Evolutionary conservation across 176 grass and related monocot species (phyloP).

Genomic region (Triticum dicoccoides): DNA sequence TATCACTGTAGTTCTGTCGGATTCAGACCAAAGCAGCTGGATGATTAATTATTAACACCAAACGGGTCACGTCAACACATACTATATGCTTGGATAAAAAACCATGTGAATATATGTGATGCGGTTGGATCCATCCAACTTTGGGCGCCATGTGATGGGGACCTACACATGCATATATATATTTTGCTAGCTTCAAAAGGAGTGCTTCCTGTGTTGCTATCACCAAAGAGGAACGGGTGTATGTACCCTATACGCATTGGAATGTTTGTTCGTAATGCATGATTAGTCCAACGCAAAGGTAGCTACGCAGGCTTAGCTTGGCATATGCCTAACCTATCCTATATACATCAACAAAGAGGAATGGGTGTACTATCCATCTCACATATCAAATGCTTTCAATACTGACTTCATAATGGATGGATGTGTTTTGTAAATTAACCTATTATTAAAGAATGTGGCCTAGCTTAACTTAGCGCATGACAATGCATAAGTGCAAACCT

Average conservation of each 20-base stretch:
- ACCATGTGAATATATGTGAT: conserved; percentile 24
- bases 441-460: neutral
- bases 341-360: neutral
- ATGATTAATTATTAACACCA: neutral
- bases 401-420: neutral
- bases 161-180: conserved; percentile 2
- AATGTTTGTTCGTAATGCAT: conserved; percentile 20
- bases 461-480: neutral
- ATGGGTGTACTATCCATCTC: neutral
- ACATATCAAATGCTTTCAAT: neutral
- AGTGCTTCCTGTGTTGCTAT: conserved; percentile 18
- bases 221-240: conserved; percentile 28
- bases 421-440: neutral
- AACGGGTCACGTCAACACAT: conserved; percentile 23
- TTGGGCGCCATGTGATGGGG: conserved; percentile 36
- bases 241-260: neutral
- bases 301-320: neutral
- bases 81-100: conserved; percentile 17
- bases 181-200: conserved; percentile 10
- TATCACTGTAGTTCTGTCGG: conserved; percentile 4
- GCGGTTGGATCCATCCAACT: conserved; percentile 9
- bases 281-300: neutral
- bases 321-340: neutral
- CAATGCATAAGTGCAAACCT: neutral
- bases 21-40: conserved; percentile 7